Evolutionary conservation across 2,329 filamentous ascomycete genomes (phyloP).

Genomic region (Hymenoscyphus occultus): DNA sequence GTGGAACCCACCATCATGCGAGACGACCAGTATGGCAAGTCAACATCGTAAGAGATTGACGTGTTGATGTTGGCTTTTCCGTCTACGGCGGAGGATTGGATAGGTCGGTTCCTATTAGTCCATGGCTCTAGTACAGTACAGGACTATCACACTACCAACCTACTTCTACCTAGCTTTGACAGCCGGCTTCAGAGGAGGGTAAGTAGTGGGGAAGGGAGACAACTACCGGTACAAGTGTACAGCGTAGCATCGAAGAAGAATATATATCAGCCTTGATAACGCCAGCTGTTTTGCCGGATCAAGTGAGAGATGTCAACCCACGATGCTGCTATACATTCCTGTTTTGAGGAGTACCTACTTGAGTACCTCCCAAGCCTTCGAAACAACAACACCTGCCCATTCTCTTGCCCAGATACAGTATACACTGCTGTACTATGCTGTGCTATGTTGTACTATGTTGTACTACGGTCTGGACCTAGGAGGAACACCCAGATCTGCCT

Average conservation of each 20-base stretch:
- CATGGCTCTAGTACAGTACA: neutral
- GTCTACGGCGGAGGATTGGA: neutral
- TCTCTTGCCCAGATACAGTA: too few relatives aligned
- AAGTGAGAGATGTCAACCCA: neutral
- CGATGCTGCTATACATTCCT: neutral
- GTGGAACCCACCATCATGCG: neutral
- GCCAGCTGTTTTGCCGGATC: neutral
- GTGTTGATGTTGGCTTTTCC: neutral
- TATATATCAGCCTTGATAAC: slow-evolving; percentile 1
- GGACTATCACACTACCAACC: neutral
- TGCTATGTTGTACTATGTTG: too few relatives aligned
- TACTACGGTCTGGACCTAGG: too few relatives aligned
- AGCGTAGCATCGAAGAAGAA: neutral
- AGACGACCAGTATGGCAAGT: neutral
- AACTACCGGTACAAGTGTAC: neutral
- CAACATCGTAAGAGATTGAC: neutral
- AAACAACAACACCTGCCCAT: neutral
- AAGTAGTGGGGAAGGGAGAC: neutral
- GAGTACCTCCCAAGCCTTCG: neutral
- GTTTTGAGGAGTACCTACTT: too few relatives aligned
- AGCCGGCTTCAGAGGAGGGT: too few relatives aligned
- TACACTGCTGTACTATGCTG: too few relatives aligned
- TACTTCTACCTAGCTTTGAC: neutral
- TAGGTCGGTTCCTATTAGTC: neutral
- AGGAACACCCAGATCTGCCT: too few relatives aligned